phyloP scores from a whole-genome alignment of 352 stramenopile genomes.

The Phytophthora pinifolia region DNA sequence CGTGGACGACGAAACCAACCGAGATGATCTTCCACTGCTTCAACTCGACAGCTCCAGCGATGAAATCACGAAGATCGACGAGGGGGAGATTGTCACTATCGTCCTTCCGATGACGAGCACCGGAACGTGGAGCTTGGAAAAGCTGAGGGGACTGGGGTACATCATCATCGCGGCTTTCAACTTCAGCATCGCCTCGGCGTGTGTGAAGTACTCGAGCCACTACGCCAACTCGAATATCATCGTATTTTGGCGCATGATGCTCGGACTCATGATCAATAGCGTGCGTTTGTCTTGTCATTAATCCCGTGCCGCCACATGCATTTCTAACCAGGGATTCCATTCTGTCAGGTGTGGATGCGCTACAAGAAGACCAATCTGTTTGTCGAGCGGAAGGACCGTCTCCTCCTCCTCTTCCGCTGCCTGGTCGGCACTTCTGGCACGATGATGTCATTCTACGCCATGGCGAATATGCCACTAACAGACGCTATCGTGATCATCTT shows the following conservation, averaged over 20 bases:
- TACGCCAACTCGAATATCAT: conserved; percentile 46
- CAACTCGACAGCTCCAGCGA: conserved; percentile 1
- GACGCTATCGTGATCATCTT: conserved; percentile 71
- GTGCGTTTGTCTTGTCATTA: too few species aligned
- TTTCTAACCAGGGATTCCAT: conserved; percentile 1
- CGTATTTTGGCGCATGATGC: conserved; percentile 53
- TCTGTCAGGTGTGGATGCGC: conserved; percentile 33
- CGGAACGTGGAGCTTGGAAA: conserved; percentile 12
- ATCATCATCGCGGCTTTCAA: conserved; percentile 51
- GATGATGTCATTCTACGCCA: conserved; percentile 49
- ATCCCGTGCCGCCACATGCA: too few species aligned
- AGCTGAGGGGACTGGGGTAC: conserved; percentile 34
- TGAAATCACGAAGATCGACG: not conserved
- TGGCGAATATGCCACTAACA: conserved; percentile 66
- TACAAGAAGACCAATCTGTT: conserved; percentile 36
- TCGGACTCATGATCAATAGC: conserved; percentile 48
- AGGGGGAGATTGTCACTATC: conserved; percentile 7
- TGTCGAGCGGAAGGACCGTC: conserved; percentile 31
- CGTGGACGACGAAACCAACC: not conserved
- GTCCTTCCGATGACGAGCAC: conserved; percentile 7
- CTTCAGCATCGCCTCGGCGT: conserved; percentile 59
- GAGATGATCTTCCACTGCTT: conserved; percentile 21
- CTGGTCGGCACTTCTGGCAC: conserved; percentile 47
- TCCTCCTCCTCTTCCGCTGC: conserved; percentile 45
- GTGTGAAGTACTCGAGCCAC: conserved; percentile 53